These are phyloP conservation scores for Persicaria maculosa DNA, from an alignment of 148 eudicot species.

Conservation along the genomic window DNA sequence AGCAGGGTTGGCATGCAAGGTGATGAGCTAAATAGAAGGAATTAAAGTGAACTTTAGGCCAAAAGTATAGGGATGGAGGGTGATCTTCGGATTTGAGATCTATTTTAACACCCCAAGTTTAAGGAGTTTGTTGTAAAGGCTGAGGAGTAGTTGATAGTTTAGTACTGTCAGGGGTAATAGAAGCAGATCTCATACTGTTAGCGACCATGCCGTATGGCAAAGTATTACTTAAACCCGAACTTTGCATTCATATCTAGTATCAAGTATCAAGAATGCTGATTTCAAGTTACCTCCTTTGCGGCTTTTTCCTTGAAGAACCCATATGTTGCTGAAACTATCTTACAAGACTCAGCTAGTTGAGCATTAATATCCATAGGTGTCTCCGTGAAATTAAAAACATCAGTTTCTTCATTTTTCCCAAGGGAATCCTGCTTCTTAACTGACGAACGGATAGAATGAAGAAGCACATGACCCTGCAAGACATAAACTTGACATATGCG, in stretches of 20 bases:
- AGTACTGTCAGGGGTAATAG: neutral
- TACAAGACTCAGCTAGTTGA: conserved; percentile 72
- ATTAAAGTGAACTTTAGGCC: neutral
- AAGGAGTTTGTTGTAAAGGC: neutral
- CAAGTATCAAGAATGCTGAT: neutral
- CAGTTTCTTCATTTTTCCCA: conserved; percentile 30
- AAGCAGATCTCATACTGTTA: neutral
- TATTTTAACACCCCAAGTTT: neutral
- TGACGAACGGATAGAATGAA: conserved; percentile 59
- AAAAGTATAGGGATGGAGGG: neutral
- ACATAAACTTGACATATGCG: conserved; percentile 13
- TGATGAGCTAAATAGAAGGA: neutral
- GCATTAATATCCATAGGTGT: conserved; percentile 50
- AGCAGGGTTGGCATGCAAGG: neutral
- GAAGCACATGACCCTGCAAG: conserved; percentile 82
- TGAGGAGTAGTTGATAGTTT: neutral
- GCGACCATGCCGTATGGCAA: neutral
- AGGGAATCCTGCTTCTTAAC: conserved; percentile 25
- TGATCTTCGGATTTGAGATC: neutral
- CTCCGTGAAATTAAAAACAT: conserved; percentile 27
- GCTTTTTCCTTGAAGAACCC: conserved; percentile 79
- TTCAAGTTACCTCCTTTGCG: conserved; percentile 58
- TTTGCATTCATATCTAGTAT: neutral
- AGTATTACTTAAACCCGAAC: neutral
- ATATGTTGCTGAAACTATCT: conserved; percentile 68